A percentile compares a stretch with the other conserved stretches of the same genome.
Evolutionary conservation across 805 yeast genomes (phyloP).

Genomic region (Metschnikowia colocasiae): DNA sequence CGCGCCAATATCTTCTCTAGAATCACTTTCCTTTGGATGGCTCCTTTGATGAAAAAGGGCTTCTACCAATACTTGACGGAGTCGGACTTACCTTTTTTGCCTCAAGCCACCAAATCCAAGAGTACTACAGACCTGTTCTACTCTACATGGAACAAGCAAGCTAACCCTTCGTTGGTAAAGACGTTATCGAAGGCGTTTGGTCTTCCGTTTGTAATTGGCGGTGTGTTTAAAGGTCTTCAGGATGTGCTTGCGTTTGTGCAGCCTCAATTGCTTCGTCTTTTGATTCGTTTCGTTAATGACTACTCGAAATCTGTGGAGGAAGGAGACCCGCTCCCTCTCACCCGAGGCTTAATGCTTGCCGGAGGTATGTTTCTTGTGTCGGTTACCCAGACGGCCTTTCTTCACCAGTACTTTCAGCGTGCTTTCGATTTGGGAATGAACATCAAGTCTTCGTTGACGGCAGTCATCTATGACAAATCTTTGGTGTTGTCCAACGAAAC

Average conservation of each 20-base stretch:
- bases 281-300: slow-evolving; percentile 38
- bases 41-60: slow-evolving; percentile 75
- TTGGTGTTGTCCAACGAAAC: slow-evolving; percentile 68
- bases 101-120: slow-evolving; percentile 58
- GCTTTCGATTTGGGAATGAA: slow-evolving; percentile 76
- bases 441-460: slow-evolving; percentile 63
- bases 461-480: slow-evolving; percentile 66
- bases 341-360: slow-evolving; percentile 74
- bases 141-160: slow-evolving; percentile 58
- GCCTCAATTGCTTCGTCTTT: slow-evolving; percentile 25
- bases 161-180: slow-evolving; percentile 49
- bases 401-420: slow-evolving; percentile 77
- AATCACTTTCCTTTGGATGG: slow-evolving; percentile 89
- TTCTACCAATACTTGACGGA: slow-evolving; percentile 53
- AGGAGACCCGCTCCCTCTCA: slow-evolving; percentile 54
- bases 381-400: slow-evolving; percentile 68
- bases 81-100: slow-evolving; percentile 76
- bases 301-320: slow-evolving; percentile 32
- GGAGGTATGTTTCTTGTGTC: slow-evolving; percentile 71
- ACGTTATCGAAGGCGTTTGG: slow-evolving; percentile 77
- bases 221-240: slow-evolving; percentile 65
- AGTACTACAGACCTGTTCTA: slow-evolving; percentile 49
- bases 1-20: slow-evolving; percentile 60
- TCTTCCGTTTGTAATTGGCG: slow-evolving; percentile 62
- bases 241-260: slow-evolving; percentile 59